Evolutionary conservation across 2,329 filamentous ascomycete species (phyloP), one percentile per base, ranked within the genome.

Genomic region (Didymella lethalis): DNA sequence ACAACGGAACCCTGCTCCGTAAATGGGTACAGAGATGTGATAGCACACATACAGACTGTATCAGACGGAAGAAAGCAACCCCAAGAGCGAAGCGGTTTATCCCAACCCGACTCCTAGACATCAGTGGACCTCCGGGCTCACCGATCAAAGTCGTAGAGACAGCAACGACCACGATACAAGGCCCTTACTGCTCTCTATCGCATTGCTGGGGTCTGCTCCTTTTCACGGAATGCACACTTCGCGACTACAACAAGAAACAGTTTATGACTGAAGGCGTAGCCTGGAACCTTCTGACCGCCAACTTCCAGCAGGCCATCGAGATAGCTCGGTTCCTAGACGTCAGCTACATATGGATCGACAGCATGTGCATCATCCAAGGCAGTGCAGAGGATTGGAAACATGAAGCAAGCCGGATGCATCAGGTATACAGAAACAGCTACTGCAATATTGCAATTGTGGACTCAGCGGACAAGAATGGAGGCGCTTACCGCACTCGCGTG

Each of bases 361-460:
- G 59, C 26, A 36, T 69, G 18, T 70, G 67, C 34, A 66, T 64
- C 18, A 62, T 66, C 6, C 66, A 70, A 40, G 62, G 63, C 0
- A 20, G 26, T 2, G 45, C 41, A 12, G 63, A 63, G 5, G 70
- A 73, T 54, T 74, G 67, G 53, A 31, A 38, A 0, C 20, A 25
- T 2, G 70, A 74, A 46, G 69, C 51, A 8, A 23, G 29, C 4
- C 40, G 49, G 3, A 75, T 75, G 73, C 67, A 72, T 48, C 18
- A 62, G 28, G 67, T 75, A 7, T 76, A 76, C 58, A 54, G 71
- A 1, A 67, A 71, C 31, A 62, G 54, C 14, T 71, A 68, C 20
- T 71, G 70, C 40, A 76, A 75, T 40, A 68, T 75, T 34, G 70
- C 70, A 0, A 58, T 64, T 40, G 68, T 57, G 7, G 71, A 73